Evolutionary conservation across 2,329 filamentous ascomycete species (phyloP), one percentile per base, ranked within the genome.

Genomic region (Magnaporthiopsis incrustans): DNA sequence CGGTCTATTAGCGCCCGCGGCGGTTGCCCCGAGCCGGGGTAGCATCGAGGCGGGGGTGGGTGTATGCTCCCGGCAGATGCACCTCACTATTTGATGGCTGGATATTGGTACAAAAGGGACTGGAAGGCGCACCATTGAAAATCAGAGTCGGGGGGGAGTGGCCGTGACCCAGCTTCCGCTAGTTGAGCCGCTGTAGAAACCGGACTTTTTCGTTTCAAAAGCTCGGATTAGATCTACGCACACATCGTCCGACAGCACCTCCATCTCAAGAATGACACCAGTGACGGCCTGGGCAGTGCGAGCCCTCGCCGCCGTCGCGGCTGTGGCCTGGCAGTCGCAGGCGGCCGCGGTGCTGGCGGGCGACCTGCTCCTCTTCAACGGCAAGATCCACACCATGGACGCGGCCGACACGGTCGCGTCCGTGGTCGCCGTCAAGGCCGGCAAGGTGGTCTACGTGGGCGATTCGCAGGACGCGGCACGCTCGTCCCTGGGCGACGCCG

Each of bases 331-430:
- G 38, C 38, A 44, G 15, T 44, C 38, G 38, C 38, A 15, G 38
- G 27, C 27, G 44, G 44, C 44, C 6, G 22, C 44, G 44, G 22
- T 18, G 44, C 44, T 58, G 12, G 57, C 57, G 27, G 70, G 69
- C 10, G 65, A 70, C 18, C 38, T 71, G 14, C 65, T 73, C 33
- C 66, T 73, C n/a, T 64, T 65, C 61, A 72, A 72, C 64, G 71
- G 70, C 27, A 61, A 60, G 1, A 71, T 72, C 53, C 69, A 71
- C 63, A 71, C 70, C 18, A 68, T 71, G 68, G 67, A 67, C 62
- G 58, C 62, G 5, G 26, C 14, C 6, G 65, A 64, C 50, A 64
- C 60, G 3, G 57, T 68, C 3, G 66, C 59, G 15, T 69, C 67
- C 14, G 68, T 71, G 6, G 59, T 73, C 25, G 70, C 65, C 25